Percentiles rank a stretch among this genome's conserved stretches.
These are phyloP conservation scores for Teratosphaeria destructans DNA, from an alignment of 2,329 filamentous ascomycete species.

Conservation along the genomic window DNA sequence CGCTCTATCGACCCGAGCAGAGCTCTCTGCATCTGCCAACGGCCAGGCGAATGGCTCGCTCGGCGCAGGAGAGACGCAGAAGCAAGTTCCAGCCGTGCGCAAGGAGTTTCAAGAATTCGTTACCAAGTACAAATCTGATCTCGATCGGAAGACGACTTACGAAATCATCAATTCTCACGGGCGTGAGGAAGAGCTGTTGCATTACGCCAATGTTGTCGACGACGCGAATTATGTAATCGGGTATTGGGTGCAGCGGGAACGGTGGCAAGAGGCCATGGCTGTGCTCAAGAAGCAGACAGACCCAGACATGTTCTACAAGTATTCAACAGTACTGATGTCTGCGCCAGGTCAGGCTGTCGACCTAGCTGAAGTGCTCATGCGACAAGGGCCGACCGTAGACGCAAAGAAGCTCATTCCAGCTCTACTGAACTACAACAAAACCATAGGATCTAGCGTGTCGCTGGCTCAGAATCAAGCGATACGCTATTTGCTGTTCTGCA, in stretches of 20 bases:
- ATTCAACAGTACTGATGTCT: conserved; percentile 92
- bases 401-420: conserved; percentile 85
- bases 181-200: conserved; percentile 82
- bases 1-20: conserved; percentile 79
- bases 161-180: conserved; percentile 94
- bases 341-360: conserved; percentile 61
- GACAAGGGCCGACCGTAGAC: conserved; percentile 67
- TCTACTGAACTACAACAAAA: conserved; percentile 84
- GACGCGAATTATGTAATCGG: conserved; percentile 92
- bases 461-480: conserved; percentile 75
- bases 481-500: conserved; percentile 84
- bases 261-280: conserved; percentile 75
- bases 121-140: conserved; percentile 69
- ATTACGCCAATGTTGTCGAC: conserved; percentile 77
- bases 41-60: conserved; percentile 1
- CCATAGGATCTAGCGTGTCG: conserved; percentile 47
- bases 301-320: conserved; percentile 87
- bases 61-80: conserved; percentile 49
- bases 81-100: conserved; percentile 59
- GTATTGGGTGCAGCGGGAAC: conserved; percentile 94
- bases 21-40: conserved; percentile 47
- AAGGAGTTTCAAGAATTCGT: conserved; percentile 85
- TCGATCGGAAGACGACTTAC: conserved; percentile 87
- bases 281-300: conserved; percentile 91
- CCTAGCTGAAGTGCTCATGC: conserved; percentile 89